These are phyloP conservation scores for Neonectria sp. DNA, from an alignment of 2,329 filamentous ascomycete species.

Conservation along the genomic window DNA sequence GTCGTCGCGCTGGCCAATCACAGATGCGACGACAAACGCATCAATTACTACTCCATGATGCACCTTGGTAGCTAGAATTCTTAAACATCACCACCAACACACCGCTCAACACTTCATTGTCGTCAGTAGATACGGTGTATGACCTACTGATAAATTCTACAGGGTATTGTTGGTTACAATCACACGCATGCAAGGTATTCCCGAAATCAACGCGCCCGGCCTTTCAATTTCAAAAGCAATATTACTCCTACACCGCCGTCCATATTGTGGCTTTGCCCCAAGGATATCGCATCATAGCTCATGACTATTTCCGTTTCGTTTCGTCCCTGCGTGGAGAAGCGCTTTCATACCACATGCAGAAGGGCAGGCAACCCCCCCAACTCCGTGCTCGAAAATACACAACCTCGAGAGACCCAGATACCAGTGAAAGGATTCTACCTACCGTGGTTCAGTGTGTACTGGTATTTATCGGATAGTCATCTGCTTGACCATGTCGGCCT, in stretches of 20 bases:
- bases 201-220: constrained; percentile 34
- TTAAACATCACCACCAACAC: not conserved
- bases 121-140: not conserved
- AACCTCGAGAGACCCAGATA: constrained; percentile 57
- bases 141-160: not conserved
- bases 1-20: not conserved
- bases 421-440: constrained; percentile 62
- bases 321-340: constrained; percentile 60
- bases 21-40: not conserved
- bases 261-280: constrained; percentile 15
- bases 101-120: not conserved
- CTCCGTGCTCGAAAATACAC: constrained; percentile 69
- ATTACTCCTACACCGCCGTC: constrained; percentile 31
- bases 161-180: not conserved
- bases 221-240: constrained; percentile 34
- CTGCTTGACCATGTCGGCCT: constrained; percentile 91
- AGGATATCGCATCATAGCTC: constrained; percentile 43
- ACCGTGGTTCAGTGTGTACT: constrained; percentile 56
- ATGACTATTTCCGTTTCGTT: constrained; percentile 49
- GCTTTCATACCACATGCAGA: constrained; percentile 66
- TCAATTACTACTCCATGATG: no score
- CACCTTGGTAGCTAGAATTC: no score
- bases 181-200: not conserved
- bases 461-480: constrained; percentile 87
- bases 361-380: constrained; percentile 61